These are phyloP conservation scores for Leccinellum rugosiceps DNA, from an alignment of 768 basidiomycete genomes.

Conservation along the genomic window DNA sequence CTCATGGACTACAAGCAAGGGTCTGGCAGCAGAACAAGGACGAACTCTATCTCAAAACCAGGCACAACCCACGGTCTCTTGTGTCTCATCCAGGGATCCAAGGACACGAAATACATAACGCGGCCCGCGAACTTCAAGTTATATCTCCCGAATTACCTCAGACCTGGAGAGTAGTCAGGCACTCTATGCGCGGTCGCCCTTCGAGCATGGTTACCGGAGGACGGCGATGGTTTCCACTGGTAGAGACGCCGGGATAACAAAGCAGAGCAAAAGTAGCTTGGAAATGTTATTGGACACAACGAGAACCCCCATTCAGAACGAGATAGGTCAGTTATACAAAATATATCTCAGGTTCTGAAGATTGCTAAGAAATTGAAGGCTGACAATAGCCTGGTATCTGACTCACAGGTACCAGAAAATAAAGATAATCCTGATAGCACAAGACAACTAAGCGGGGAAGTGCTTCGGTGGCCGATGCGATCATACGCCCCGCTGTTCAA, in stretches of 20 bases:
- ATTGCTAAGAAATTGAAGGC: constrained; percentile 1
- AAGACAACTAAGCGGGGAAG: not conserved
- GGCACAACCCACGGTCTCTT: not conserved
- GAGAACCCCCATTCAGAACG: not conserved
- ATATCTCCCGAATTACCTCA: not conserved
- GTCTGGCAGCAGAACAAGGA: not conserved
- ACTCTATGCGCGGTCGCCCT: not conserved
- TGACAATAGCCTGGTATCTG: not conserved
- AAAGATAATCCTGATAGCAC: not conserved
- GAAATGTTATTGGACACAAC: not conserved
- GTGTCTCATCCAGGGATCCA: not conserved
- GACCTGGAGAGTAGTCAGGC: not conserved
- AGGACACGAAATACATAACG: not conserved
- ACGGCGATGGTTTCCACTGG: not conserved
- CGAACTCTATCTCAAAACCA: not conserved
- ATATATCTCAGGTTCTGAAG: constrained; percentile 8
- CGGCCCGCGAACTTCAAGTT: not conserved
- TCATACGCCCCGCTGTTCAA: not conserved
- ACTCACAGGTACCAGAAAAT: not conserved
- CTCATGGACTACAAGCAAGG: constrained; percentile 5
- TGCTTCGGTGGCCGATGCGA: constrained; percentile 7
- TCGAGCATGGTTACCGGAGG: not conserved
- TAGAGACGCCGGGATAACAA: not conserved
- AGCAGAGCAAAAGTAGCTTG: not conserved
- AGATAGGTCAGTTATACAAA: not conserved